Conservation (phyloP, 768 basidiomycete genomes). For the Mycena vulgaris region DNA sequence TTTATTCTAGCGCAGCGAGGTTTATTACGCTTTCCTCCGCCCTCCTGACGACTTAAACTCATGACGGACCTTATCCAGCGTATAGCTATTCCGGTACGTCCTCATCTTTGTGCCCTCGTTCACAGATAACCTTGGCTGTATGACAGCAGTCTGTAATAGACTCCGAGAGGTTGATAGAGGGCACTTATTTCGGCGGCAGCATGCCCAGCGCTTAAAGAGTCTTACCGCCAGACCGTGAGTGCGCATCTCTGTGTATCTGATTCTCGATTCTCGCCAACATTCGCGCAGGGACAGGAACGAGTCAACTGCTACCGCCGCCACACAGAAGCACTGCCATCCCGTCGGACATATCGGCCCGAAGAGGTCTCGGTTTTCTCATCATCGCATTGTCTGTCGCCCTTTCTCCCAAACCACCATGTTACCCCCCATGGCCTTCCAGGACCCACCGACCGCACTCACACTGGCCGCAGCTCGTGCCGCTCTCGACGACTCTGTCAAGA, state of each 20-base stretch:
- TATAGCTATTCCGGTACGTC: neutral
- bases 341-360: conserved; percentile 27
- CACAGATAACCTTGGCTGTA: neutral
- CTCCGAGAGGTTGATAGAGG: neutral
- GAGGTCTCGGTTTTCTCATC: conserved; percentile 19
- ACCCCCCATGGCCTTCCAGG: conserved; percentile 16
- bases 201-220: neutral
- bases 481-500: conserved; percentile 37
- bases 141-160: neutral
- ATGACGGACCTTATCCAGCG: conserved; percentile 10
- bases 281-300: neutral
- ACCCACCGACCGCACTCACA: conserved; percentile 24
- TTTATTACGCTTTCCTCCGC: neutral
- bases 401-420: conserved; percentile 28
- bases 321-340: conserved; percentile 14
- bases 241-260: neutral
- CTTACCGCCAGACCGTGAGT: neutral
- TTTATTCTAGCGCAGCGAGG: conserved; percentile 1
- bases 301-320: neutral
- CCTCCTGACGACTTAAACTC: conserved; percentile 4
- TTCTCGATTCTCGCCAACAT: neutral
- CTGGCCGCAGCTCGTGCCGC: conserved; percentile 31
- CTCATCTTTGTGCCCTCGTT: conserved; percentile 4
- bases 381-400: conserved; percentile 20
- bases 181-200: conserved; percentile 1